Evolutionary conservation across 306 rosid genomes (phyloP), one percentile per base, ranked within the genome.

Genomic region (Prunus padus): DNA sequence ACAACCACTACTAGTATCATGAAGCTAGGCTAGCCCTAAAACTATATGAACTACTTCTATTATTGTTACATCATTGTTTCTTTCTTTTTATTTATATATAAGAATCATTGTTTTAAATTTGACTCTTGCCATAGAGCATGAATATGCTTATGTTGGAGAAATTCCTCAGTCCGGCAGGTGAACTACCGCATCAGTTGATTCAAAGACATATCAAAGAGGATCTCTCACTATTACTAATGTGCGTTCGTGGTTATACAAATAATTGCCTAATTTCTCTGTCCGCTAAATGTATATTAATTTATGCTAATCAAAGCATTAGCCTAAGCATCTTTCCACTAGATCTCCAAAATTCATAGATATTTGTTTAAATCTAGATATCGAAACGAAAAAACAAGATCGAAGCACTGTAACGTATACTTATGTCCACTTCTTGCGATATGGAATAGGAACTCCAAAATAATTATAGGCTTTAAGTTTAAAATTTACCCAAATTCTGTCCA

Each of bases 61-160:
- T 80, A 90, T 87, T 90, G 86, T 67, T 25, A 74, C 78, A 85
- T 90, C 86, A 85, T 87, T 89, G 81, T 66, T 72, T 59, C 46
- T 15, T 33, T 47, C 16, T 46, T 31, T 31, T 60, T 9, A 59
- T 59, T 47, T 74, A 6, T 37, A 33, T 25, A 33, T 3, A 54
- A 65, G 37, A 75, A 42, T 44, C 37, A 52, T 75, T 65, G 61
- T 40, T 68, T 46, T 10, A 30, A 46, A 30, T 25, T 79, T 46
- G 63, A 61, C 46, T 1, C 11, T 23, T 23, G 65, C 56, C 26
- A 25, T 16, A 37, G 26, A 25, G 59, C 66, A 62, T 31, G 7
- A 40, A 18, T 52, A 25, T 46, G 11, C 37, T 31, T 67, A 44
- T 45, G 33, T 15, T 25, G 25, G 8, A 6, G 42, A 33, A 33